Evolutionary conservation across 1,284 basidiomycete species (phyloP).

Genomic region (Sanghuangporus baumii): DNA sequence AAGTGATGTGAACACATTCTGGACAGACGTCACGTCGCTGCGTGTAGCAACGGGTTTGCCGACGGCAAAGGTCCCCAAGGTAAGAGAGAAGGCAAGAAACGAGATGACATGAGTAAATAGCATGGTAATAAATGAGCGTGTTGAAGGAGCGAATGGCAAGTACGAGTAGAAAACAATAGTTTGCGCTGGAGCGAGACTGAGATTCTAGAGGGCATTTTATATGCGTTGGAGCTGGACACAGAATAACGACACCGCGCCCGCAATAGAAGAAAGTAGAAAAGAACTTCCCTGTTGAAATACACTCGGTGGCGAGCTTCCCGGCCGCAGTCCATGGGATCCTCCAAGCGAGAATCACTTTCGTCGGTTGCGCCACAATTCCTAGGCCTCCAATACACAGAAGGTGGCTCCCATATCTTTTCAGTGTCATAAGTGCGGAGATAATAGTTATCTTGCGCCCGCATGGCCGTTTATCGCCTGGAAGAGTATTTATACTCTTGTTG

Average conservation of each 20-base stretch:
- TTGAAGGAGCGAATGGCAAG: background rate
- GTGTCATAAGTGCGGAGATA: too few relatives aligned
- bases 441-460: too few relatives aligned
- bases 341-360: background rate
- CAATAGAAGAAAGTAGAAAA: background rate
- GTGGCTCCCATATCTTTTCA: too few relatives aligned
- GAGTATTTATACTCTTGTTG: too few relatives aligned
- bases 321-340: background rate
- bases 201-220: background rate
- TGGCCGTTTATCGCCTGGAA: too few relatives aligned
- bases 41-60: conserved; percentile 8
- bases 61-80: conserved; percentile 5
- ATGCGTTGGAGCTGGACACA: background rate
- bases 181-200: background rate
- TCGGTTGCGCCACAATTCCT: background rate
- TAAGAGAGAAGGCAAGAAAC: background rate
- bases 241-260: background rate
- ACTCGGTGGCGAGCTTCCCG: background rate
- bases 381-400: too few relatives aligned
- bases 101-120: conserved; percentile 3
- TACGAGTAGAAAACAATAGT: background rate
- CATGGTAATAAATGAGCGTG: background rate
- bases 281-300: background rate
- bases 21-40: conserved; percentile 5
- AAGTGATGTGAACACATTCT: conserved; percentile 9